Conservation (phyloP, 495 filamentous ascomycete genomes). For the Usnea hakonensis region DNA sequence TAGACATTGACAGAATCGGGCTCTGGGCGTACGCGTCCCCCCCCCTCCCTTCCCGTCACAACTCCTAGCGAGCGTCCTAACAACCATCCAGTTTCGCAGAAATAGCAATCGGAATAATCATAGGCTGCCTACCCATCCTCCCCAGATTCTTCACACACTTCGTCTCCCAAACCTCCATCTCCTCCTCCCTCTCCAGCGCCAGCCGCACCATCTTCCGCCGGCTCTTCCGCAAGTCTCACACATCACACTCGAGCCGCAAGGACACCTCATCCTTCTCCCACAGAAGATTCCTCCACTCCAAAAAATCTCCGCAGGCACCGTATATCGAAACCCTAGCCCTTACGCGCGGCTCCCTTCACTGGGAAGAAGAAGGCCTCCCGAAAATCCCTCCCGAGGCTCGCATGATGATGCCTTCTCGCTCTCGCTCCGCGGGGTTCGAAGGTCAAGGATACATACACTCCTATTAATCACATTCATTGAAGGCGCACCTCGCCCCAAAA, state of each 20-base stretch:
- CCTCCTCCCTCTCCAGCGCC: neutral
- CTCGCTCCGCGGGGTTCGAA: too few relatives aligned
- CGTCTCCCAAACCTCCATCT: neutral
- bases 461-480: too few relatives aligned
- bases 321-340: neutral
- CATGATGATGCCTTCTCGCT: too few relatives aligned
- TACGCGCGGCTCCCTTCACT: neutral
- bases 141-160: neutral
- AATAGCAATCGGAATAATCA: conserved; percentile 2
- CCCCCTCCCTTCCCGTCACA: neutral
- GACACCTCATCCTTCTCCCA: too few relatives aligned
- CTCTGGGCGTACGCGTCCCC: neutral
- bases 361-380: neutral
- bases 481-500: too few relatives aligned
- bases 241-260: neutral
- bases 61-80: too few relatives aligned
- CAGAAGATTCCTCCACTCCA: neutral
- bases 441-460: too few relatives aligned
- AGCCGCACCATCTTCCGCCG: neutral
- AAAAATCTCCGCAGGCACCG: neutral
- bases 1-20: neutral
- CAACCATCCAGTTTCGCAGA: neutral
- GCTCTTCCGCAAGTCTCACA: neutral
- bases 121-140: conserved; percentile 4
- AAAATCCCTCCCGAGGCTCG: too few relatives aligned